A percentile compares a stretch with the other conserved stretches of the same genome.
Evolutionary conservation across 768 basidiomycete genomes (phyloP).

Genomic region (Leccinum rimulosum): DNA sequence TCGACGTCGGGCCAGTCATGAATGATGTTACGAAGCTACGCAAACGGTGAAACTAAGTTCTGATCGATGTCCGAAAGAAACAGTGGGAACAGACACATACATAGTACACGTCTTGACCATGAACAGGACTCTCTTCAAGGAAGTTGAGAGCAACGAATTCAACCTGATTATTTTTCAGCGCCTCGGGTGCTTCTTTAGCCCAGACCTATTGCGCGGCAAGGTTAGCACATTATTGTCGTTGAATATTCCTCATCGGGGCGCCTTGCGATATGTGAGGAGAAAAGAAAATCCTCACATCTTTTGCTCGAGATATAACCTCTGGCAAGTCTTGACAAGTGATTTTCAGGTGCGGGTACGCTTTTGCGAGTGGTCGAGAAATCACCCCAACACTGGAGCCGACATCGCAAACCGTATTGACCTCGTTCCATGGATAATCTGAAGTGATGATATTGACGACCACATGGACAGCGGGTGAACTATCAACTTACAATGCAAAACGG

Average conservation of each 20-base stretch:
- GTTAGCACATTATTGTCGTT: background rate
- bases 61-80: background rate
- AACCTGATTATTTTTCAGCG: slow-evolving; percentile 11
- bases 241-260: background rate
- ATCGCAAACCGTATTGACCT: background rate
- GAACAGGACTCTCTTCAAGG: background rate
- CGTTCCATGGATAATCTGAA: background rate
- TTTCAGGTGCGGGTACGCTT: background rate
- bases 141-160: background rate
- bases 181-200: background rate
- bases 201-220: background rate
- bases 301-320: background rate
- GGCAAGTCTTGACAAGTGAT: background rate
- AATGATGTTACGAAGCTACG: slow-evolving; percentile 25
- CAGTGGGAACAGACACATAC: background rate
- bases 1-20: slow-evolving; percentile 39
- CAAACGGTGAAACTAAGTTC: background rate
- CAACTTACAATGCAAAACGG: background rate
- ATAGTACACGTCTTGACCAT: background rate
- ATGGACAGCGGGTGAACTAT: background rate
- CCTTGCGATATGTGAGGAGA: background rate
- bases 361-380: background rate
- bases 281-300: background rate
- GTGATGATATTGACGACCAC: background rate
- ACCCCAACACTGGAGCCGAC: background rate